A percentile compares a stretch with the other conserved stretches of the same genome.
Evolutionary conservation across 139 green algal species (phyloP).

Genomic region (Trebouxia sp.): DNA sequence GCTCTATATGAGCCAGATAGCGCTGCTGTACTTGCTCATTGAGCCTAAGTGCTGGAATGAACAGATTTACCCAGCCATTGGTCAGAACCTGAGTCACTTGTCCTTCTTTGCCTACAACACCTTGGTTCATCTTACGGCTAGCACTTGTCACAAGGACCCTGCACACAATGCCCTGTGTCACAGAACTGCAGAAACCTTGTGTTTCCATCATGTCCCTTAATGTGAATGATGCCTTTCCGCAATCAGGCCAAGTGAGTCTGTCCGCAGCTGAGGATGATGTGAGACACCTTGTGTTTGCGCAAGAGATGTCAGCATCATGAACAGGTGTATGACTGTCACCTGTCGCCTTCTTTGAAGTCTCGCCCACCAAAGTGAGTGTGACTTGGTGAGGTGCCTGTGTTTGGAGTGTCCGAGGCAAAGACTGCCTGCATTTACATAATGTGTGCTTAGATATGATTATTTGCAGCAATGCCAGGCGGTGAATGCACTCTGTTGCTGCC

Average conservation of each 20-base stretch:
- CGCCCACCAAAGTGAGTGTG: conserved; percentile 1
- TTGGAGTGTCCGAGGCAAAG: not conserved
- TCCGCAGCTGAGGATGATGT: no score
- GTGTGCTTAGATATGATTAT: no score
- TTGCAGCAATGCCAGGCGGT: no score
- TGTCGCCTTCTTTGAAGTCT: conserved; percentile 28
- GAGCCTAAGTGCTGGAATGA: not conserved
- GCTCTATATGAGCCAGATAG: conserved; percentile 22
- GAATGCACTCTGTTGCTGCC: no score
- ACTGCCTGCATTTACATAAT: not conserved
- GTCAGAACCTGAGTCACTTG: conserved; percentile 1
- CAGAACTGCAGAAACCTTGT: no score
- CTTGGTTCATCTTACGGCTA: conserved; percentile 25
- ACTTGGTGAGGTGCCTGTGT: not conserved
- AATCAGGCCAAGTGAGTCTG: no score
- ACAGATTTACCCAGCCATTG: conserved; percentile 36
- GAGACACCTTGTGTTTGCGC: no score
- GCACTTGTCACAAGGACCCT: conserved; percentile 27
- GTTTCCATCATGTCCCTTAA: no score
- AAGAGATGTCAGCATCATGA: no score
- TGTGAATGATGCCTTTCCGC: no score
- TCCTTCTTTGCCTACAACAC: conserved; percentile 11
- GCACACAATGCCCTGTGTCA: not conserved
- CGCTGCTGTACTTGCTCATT: conserved; percentile 33
- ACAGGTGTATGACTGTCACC: not conserved